phyloP scores from a whole-genome alignment of 768 basidiomycete genomes.

The Naematelia encephala region DNA sequence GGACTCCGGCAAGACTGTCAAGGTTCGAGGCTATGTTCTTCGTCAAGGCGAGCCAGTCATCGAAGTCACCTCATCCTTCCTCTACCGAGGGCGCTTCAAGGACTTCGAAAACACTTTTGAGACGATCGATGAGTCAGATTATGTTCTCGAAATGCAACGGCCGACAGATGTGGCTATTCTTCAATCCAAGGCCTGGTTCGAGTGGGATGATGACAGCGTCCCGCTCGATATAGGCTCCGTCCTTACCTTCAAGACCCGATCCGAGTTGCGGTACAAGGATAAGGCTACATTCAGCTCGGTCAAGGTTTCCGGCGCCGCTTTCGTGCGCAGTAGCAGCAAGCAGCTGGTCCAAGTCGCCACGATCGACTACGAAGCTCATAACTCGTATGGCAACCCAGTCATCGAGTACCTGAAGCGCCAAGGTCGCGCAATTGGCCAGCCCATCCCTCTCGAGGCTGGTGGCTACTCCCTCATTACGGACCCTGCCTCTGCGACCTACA shows the following conservation, averaged over 20 bases:
- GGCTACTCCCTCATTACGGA: constrained; percentile 76
- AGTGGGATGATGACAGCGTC: constrained; percentile 79
- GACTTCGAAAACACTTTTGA: constrained; percentile 98
- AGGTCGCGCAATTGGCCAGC: constrained; percentile 71
- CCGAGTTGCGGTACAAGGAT: constrained; percentile 86
- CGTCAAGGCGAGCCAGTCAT: constrained; percentile 77
- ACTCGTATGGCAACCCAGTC: constrained; percentile 89
- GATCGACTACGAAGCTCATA: constrained; percentile 79
- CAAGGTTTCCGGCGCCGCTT: constrained; percentile 77
- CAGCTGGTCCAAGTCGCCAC: constrained; percentile 81
- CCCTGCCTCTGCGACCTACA: constrained; percentile 65
- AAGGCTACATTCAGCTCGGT: constrained; percentile 78
- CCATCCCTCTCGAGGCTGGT: constrained; percentile 72
- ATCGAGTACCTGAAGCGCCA: constrained; percentile 88
- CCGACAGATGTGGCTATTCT: constrained; percentile 85
- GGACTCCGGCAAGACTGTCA: constrained; percentile 86
- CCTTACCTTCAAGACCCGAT: constrained; percentile 84
- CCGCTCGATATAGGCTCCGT: constrained; percentile 75
- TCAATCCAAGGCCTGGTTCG: constrained; percentile 96
- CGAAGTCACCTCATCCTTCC: constrained; percentile 90
- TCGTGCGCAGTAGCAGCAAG: constrained; percentile 82
- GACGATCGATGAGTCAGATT: constrained; percentile 82
- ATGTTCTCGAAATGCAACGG: constrained; percentile 68
- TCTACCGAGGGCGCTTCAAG: constrained; percentile 89
- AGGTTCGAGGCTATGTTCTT: constrained; percentile 59